Conservation (phyloP, 2,329 filamentous ascomycete species). For the Talaromyces sp. region DNA sequence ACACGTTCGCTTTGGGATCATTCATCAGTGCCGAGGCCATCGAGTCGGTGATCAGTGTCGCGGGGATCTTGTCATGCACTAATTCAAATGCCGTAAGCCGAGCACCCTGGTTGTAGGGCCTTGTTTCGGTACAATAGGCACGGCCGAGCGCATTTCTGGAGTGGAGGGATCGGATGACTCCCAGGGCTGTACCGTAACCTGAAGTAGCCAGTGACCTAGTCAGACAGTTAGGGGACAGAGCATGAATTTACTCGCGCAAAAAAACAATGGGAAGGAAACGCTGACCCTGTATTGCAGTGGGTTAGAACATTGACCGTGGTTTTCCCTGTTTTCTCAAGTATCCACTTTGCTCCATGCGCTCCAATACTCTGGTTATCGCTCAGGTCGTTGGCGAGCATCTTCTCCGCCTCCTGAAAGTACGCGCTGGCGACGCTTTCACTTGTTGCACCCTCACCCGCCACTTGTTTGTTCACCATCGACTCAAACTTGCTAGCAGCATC, state of each 20-base stretch:
- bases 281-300: conserved; percentile 90
- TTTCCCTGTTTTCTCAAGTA: conserved; percentile 56
- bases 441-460: conserved; percentile 26
- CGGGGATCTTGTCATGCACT: conserved; percentile 86
- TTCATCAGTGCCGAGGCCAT: conserved; percentile 86
- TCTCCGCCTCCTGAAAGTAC: conserved; percentile 76
- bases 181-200: conserved; percentile 93
- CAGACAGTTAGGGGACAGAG: conserved; percentile 2
- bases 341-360: conserved; percentile 75
- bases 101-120: conserved; percentile 96
- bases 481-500: conserved; percentile 84
- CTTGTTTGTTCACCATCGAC: conserved; percentile 50
- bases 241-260: neutral
- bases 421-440: conserved; percentile 54
- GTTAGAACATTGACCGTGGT: conserved; percentile 76
- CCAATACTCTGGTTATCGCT: conserved; percentile 85
- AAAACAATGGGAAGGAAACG: neutral
- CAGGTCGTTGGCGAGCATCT: conserved; percentile 81
- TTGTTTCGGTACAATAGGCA: conserved; percentile 93
- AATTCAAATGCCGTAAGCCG: conserved; percentile 93
- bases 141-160: conserved; percentile 62
- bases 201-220: conserved; percentile 82
- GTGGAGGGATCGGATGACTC: conserved; percentile 82
- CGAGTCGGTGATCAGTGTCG: conserved; percentile 89
- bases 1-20: conserved; percentile 58